Percentiles rank a stretch among this genome's conserved stretches.
phyloP scores from a whole-genome alignment of 768 basidiomycete genomes.

The Vishniacozyma victoriae region DNA sequence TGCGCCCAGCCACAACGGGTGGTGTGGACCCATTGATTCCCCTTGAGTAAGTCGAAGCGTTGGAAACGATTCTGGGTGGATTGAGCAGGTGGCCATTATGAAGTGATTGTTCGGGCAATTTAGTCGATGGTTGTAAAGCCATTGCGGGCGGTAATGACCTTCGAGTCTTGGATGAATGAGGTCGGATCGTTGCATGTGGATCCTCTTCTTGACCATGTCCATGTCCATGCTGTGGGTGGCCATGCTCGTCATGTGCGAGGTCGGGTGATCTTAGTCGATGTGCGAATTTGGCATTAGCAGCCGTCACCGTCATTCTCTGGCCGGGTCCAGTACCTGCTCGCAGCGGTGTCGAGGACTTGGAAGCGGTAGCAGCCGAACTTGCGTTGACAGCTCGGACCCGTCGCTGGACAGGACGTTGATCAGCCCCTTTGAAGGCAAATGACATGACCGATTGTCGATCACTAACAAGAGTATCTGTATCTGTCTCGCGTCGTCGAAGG shows the following conservation, averaged over 20 bases:
- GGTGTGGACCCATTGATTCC: background rate
- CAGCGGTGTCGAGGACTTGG: background rate
- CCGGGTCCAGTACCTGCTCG: conserved; percentile 4
- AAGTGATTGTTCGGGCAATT: background rate
- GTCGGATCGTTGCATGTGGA: conserved; percentile 9
- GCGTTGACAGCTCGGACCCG: conserved; percentile 9
- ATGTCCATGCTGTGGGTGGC: background rate
- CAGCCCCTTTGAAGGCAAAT: conserved; percentile 36
- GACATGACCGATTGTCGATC: conserved; percentile 40
- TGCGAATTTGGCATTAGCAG: conserved; percentile 86
- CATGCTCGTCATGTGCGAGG: conserved; percentile 3
- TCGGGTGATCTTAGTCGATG: conserved; percentile 69
- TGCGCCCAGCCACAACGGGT: background rate
- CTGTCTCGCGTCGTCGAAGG: conserved; percentile 55
- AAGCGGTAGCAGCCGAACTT: background rate
- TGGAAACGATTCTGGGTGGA: conserved; percentile 4
- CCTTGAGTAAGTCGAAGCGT: background rate
- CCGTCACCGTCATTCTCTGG: conserved; percentile 6
- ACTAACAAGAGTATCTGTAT: conserved; percentile 28
- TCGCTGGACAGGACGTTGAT: conserved; percentile 24
- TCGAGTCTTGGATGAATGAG: conserved; percentile 13
- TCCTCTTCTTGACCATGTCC: background rate
- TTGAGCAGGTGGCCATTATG: conserved; percentile 2
- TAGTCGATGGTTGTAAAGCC: conserved; percentile 1
- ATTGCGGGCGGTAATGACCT: conserved; percentile 33